These are phyloP conservation scores for Candolleomyces aberdarensis DNA, from an alignment of 768 basidiomycete species.

Conservation along the genomic window DNA sequence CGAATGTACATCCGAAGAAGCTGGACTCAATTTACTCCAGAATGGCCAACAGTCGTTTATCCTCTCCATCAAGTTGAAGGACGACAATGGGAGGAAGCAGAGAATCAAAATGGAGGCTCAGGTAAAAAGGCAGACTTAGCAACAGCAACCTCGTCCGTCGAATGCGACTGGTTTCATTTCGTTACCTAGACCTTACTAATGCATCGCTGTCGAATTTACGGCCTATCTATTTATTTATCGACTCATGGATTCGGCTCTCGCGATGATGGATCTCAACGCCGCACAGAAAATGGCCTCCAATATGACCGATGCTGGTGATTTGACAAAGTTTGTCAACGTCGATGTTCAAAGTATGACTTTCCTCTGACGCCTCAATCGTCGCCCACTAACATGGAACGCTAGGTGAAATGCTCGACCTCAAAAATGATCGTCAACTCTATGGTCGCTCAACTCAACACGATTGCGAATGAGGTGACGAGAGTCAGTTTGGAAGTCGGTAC, in stretches of 20 bases:
- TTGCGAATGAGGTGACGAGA: slow-evolving; percentile 83
- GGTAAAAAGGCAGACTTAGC: slow-evolving; percentile 57
- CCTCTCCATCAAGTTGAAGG: slow-evolving; percentile 67
- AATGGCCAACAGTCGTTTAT: slow-evolving; percentile 56
- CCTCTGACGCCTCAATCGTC: neutral
- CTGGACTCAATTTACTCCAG: slow-evolving; percentile 44
- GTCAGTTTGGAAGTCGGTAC: slow-evolving; percentile 92
- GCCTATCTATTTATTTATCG: no score
- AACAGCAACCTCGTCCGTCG: slow-evolving; percentile 32
- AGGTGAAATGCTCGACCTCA: slow-evolving; percentile 82
- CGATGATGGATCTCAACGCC: neutral
- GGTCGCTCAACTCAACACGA: slow-evolving; percentile 43
- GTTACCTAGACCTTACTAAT: slow-evolving; percentile 18
- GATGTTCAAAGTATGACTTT: slow-evolving; percentile 68
- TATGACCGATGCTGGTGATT: slow-evolving; percentile 76
- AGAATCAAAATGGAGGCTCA: slow-evolving; percentile 74
- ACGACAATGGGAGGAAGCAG: slow-evolving; percentile 75
- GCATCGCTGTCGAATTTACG: no score
- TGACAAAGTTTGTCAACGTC: slow-evolving; percentile 82
- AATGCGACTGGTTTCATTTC: slow-evolving; percentile 20
- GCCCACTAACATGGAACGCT: neutral
- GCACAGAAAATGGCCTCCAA: slow-evolving; percentile 83
- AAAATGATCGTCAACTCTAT: slow-evolving; percentile 51
- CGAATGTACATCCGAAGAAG: slow-evolving; percentile 43
- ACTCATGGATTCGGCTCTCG: no score